Conservation (phyloP, 306 rosid genomes). For the Cucurbita maxima region DNA sequence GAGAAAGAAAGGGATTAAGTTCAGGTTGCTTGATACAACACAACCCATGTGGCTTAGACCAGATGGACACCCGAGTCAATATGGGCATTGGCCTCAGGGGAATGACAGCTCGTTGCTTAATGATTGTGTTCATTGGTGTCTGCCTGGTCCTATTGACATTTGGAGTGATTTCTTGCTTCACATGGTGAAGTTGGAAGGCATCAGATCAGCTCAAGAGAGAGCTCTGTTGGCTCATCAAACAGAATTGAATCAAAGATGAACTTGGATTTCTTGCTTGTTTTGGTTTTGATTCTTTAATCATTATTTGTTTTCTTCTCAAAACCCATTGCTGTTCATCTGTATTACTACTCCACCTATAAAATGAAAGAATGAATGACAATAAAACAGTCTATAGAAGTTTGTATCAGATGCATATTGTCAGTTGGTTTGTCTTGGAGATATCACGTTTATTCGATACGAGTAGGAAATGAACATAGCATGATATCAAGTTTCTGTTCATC, state of each 20-base stretch:
- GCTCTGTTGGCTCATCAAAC: constrained; percentile 16
- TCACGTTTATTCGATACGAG: not conserved
- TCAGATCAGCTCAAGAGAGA: constrained; percentile 45
- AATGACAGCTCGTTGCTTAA: constrained; percentile 48
- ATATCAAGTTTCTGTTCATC: not conserved
- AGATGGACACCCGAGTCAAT: constrained; percentile 83
- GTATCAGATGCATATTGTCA: not conserved
- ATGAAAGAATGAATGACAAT: not conserved
- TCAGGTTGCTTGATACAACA: constrained; percentile 52
- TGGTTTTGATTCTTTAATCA: not conserved
- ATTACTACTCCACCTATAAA: not conserved
- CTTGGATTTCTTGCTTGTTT: not conserved
- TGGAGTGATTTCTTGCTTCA: constrained; percentile 69
- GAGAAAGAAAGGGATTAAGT: constrained; percentile 36
- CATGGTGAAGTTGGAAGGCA: constrained; percentile 72
- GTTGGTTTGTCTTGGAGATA: not conserved
- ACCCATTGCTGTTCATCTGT: not conserved
- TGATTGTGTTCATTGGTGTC: constrained; percentile 92
- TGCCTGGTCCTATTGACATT: constrained; percentile 71
- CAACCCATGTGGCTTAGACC: constrained; percentile 55
- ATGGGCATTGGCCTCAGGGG: constrained; percentile 70
- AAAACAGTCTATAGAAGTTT: not conserved
- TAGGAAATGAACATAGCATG: not conserved
- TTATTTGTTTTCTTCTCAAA: not conserved
- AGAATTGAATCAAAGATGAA: constrained; percentile 5